phyloP scores from a whole-genome alignment of 768 basidiomycete genomes.

The Exsudoporus frostii region DNA sequence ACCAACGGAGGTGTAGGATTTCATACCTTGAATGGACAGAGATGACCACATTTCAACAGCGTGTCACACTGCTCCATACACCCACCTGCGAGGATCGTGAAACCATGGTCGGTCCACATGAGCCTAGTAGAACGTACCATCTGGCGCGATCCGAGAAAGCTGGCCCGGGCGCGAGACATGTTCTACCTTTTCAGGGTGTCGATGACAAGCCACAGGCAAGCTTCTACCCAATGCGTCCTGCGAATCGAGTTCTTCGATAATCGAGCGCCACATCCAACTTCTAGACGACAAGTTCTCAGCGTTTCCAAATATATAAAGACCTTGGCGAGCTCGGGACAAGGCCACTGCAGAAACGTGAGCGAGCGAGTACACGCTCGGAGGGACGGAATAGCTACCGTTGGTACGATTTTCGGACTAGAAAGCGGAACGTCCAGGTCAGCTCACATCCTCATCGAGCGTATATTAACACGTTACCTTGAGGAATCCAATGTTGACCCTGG shows the following conservation, averaged over 20 bases:
- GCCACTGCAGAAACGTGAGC: conserved; percentile 44
- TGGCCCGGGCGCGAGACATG: conserved; percentile 49
- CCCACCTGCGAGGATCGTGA: conserved; percentile 44
- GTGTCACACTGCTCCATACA: conserved; percentile 56
- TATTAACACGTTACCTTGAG: conserved; percentile 50
- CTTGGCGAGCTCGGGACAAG: conserved; percentile 69
- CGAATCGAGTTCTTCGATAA: conserved; percentile 55
- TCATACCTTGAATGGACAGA: conserved; percentile 57
- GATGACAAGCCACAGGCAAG: conserved; percentile 56
- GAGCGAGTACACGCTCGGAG: neutral
- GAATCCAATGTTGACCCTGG: conserved; percentile 58
- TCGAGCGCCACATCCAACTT: conserved; percentile 54
- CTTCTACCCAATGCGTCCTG: conserved; percentile 45
- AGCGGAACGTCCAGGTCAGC: neutral
- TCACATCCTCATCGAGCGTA: neutral
- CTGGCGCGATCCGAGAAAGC: conserved; percentile 50
- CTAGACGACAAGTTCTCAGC: conserved; percentile 48
- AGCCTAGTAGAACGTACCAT: conserved; percentile 38
- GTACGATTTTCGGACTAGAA: conserved; percentile 53
- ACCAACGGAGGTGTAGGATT: neutral
- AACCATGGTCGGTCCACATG: neutral
- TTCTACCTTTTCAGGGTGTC: conserved; percentile 45
- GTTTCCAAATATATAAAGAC: conserved; percentile 72
- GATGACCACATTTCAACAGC: conserved; percentile 58
- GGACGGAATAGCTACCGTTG: conserved; percentile 38